Evolutionary conservation across 257 asterid genomes (phyloP).

Genomic region (Solanum bulbocastanum): DNA sequence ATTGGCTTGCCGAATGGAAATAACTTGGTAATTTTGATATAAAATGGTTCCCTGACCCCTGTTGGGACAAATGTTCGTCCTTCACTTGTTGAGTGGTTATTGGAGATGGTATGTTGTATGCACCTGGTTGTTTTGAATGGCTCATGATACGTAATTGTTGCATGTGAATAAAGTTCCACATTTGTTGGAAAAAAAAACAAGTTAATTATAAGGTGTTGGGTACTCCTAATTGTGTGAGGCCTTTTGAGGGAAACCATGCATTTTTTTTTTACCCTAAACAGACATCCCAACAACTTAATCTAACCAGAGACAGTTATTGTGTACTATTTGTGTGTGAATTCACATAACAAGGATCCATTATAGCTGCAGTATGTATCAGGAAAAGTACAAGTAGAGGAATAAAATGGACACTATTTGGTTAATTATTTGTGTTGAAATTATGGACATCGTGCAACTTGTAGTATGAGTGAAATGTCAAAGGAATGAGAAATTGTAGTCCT

Average conservation of each 20-base stretch:
- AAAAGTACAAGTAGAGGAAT: background rate
- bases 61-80: background rate
- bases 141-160: background rate
- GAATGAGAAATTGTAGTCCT: background rate
- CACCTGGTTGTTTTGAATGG: background rate
- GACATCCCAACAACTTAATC: background rate
- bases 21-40: no score
- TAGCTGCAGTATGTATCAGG: background rate
- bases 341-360: background rate
- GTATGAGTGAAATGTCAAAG: background rate
- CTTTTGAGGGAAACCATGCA: no score
- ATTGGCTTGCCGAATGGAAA: no score
- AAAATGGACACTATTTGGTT: background rate
- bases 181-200: no score
- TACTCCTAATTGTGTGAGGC: background rate
- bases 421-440: background rate
- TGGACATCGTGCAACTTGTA: background rate
- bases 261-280: no score
- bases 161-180: fast-evolving
- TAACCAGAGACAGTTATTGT: background rate
- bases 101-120: background rate
- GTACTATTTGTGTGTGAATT: background rate
- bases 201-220: no score
- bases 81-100: background rate
- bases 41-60: no score